Evolutionary conservation across 441 rosid genomes (phyloP), one percentile per base, ranked within the genome.

Genomic region (Isatis lusitanica): DNA sequence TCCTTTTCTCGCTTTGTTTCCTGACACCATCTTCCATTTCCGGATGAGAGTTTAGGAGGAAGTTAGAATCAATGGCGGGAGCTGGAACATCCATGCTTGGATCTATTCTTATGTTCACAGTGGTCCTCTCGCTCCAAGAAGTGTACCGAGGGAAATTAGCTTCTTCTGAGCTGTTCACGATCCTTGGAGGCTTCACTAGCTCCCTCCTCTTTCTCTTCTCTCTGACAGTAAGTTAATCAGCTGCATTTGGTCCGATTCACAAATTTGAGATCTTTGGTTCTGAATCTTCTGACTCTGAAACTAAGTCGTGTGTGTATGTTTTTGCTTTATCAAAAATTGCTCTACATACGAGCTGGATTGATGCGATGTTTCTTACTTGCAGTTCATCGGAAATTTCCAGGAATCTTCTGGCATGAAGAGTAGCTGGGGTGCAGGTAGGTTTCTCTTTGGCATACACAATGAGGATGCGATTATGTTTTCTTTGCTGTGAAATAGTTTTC

Each of bases 361-460:
- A 24, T 10, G 28, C 26, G 3, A 7, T 31, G 28, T 24, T 68
- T 9, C 9, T 9, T 72, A 78, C 31, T 62, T 85, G 80, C 86
- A 91, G 90, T 89, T 89, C 78, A 83, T 91, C 46, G 92, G 95
- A 35, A 89, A 85, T 79, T 85, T 86, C 77, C 93, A 89, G 83
- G 97, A 91, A 75, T 70, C 87, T 1, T 68, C 70, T 81, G 90
- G 97, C 66, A 28, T 81, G 70, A 91, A 72, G 83, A 89, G 92
- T 42, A 85, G 93, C 3, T 91, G 95, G 97, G 95, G 93, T 60
- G 83, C 91, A 50, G 91, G 95, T 88, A 63, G 71, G 86, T 56
- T 2, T 6, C 48, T 75, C 52, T 62, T 7, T 58, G 30, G 6
- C 9, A 26, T 52, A 52, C 16, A 5, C 15, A 24, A 5, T 51